phyloP scores from a whole-genome alignment of 805 yeast species.

The Starmerella powellii region DNA sequence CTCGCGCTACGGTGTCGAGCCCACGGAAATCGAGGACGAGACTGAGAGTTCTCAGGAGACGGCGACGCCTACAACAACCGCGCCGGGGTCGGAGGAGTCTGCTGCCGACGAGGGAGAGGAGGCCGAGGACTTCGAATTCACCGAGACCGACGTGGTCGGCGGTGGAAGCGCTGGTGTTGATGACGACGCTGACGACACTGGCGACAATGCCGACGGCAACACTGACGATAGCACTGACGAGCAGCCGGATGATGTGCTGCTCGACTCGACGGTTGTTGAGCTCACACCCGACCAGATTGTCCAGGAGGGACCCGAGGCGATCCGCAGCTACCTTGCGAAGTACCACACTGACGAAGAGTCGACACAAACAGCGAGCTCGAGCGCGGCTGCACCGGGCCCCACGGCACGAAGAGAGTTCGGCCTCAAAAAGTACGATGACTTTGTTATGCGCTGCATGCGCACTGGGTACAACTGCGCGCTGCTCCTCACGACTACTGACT shows the following conservation, averaged over 20 bases:
- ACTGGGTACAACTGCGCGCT: slow-evolving; percentile 16
- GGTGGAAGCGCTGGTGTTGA: background rate
- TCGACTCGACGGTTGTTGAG: slow-evolving; percentile 23
- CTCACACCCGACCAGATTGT: slow-evolving; percentile 21
- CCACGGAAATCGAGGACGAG: slow-evolving; percentile 9
- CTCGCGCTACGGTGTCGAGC: slow-evolving; percentile 14
- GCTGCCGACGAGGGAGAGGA: slow-evolving; percentile 5
- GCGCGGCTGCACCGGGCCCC: slow-evolving; percentile 10
- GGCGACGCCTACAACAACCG: slow-evolving; percentile 4
- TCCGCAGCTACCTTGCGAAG: slow-evolving; percentile 14
- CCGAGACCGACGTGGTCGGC: slow-evolving; percentile 46
- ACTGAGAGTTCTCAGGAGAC: slow-evolving; percentile 4
- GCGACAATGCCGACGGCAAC: slow-evolving; percentile 16
- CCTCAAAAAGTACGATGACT: slow-evolving; percentile 11
- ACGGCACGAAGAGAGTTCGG: slow-evolving; percentile 11
- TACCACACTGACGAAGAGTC: slow-evolving; percentile 3
- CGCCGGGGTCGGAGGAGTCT: background rate
- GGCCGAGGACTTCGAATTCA: slow-evolving; percentile 63
- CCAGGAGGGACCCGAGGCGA: slow-evolving; percentile 24
- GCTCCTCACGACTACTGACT: slow-evolving; percentile 12
- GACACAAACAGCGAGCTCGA: background rate
- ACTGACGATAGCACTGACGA: slow-evolving; percentile 31
- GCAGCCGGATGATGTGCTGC: slow-evolving; percentile 39
- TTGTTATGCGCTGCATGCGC: slow-evolving; percentile 19
- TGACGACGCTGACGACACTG: slow-evolving; percentile 3